Evolutionary conservation across 148 eudicot genomes (phyloP).

Genomic region (Oxyria digyna): DNA sequence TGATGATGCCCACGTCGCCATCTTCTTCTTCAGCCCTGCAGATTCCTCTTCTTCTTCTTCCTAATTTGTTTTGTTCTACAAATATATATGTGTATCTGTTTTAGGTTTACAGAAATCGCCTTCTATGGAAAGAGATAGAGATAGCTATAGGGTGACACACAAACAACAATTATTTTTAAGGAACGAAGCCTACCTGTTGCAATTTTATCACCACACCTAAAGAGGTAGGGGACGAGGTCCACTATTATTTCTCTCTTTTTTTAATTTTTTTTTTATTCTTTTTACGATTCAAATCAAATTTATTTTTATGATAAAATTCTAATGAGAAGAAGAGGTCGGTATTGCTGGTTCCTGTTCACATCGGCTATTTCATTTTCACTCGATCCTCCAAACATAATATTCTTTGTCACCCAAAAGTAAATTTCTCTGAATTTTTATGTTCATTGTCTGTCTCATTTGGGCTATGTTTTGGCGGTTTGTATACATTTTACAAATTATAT

Average conservation of each 20-base stretch:
- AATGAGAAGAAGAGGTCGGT: neutral
- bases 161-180: too few relatives aligned
- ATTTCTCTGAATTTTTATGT: too few relatives aligned
- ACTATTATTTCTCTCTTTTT: neutral
- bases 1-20: neutral
- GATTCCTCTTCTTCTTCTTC: neutral
- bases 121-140: neutral
- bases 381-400: neutral
- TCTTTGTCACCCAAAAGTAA: neutral
- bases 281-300: neutral
- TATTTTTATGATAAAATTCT: too few relatives aligned
- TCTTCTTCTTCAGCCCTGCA: neutral
- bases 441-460: too few relatives aligned
- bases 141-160: neutral
- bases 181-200: neutral
- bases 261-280: neutral
- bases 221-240: neutral
- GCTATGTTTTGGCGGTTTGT: too few relatives aligned
- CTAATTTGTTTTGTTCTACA: too few relatives aligned
- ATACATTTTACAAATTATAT: too few relatives aligned
- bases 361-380: neutral
- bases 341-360: constrained; percentile 1
- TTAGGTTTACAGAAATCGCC: neutral
- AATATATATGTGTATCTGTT: too few relatives aligned
- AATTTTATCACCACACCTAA: neutral